Base-by-base conservation (phyloP, 148 eudicot species). In the Heliamphora exappendiculata region DNA sequence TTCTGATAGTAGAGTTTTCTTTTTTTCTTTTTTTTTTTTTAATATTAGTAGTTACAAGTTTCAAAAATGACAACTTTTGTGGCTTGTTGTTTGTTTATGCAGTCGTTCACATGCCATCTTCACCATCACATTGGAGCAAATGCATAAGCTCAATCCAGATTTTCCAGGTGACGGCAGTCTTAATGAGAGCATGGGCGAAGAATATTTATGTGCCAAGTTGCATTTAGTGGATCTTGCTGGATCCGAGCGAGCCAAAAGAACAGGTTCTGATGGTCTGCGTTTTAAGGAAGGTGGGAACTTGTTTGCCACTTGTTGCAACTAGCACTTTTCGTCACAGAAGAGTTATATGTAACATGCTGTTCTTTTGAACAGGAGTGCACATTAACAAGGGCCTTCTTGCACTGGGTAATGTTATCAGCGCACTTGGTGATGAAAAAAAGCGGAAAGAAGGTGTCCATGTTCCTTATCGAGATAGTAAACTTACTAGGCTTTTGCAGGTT, bases 211-310 rank as follows among this genome's bases (percentile, higher is more conserved):
- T 86, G 97, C 99, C 71, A 95, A 95, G 74, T 83, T 95, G 88
- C 99, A 95, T 82, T 86, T 95, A 75, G 99, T 95, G 64, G 99
- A 95, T 87, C 99, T 95, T 71, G 99, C 99, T 81, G 99, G 99
- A 75, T 95, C 99, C 36, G 99, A 95, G 84, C 87, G 99, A 66
- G 99, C 99, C 47, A 95, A 95, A 81, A 85, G 99, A 79, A 95
- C 99, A 20, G 99, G 99, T 68, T 95, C 99, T 76, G 99, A 95
- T 88, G 99, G 99, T 82, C 84, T 95, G 87, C 99, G 99, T 73
- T 95, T 95, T 78, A 95, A 95, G 83, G 99, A 95, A 92, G 98
- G 99, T 89, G 74, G 82, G 29, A 55, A 45, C 49, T 20, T 19
- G 29, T 68, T 63, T 67, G 10, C 50, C 22, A 41, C 31, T 1